Evolutionary conservation across 2,329 filamentous ascomycete species (phyloP).

Genomic region (Chaetomium globosum): DNA sequence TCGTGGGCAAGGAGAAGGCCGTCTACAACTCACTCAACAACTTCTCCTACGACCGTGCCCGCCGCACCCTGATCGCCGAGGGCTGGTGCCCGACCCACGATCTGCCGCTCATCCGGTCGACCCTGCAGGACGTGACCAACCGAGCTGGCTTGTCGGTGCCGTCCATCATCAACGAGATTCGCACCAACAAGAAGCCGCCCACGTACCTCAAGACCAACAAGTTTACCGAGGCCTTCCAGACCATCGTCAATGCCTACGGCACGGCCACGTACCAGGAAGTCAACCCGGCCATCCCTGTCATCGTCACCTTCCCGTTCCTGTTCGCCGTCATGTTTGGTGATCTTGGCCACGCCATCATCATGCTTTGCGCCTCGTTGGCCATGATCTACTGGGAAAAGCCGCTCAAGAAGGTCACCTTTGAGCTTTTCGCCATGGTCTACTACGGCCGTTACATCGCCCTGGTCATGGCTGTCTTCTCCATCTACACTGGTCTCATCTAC

Average conservation of each 20-base stretch:
- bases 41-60: conserved; percentile 93
- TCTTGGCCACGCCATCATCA: conserved; percentile 88
- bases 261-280: conserved; percentile 97
- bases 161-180: conserved; percentile 97
- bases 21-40: conserved; percentile 94
- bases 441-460: conserved; percentile 98
- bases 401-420: conserved; percentile 87
- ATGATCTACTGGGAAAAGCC: conserved; percentile 98
- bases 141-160: conserved; percentile 94
- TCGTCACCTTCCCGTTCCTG: conserved; percentile 98
- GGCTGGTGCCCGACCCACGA: conserved; percentile 96
- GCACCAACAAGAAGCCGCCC: conserved; percentile 94
- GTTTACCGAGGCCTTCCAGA: conserved; percentile 97
- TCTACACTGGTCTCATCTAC: conserved; percentile 96
- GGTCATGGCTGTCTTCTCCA: conserved; percentile 95
- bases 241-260: conserved; percentile 97
- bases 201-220: conserved; percentile 98
- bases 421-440: conserved; percentile 97
- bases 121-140: conserved; percentile 94
- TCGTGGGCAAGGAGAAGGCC: conserved; percentile 97
- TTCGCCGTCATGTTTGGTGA: conserved; percentile 99
- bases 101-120: conserved; percentile 84
- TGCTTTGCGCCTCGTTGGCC: conserved; percentile 77
- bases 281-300: conserved; percentile 92
- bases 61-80: conserved; percentile 95